A percentile compares a stretch with the other conserved stretches of the same genome.
These are phyloP conservation scores for Flaveria trinervia DNA, from an alignment of 129 eudicot genomes.

Conservation along the genomic window DNA sequence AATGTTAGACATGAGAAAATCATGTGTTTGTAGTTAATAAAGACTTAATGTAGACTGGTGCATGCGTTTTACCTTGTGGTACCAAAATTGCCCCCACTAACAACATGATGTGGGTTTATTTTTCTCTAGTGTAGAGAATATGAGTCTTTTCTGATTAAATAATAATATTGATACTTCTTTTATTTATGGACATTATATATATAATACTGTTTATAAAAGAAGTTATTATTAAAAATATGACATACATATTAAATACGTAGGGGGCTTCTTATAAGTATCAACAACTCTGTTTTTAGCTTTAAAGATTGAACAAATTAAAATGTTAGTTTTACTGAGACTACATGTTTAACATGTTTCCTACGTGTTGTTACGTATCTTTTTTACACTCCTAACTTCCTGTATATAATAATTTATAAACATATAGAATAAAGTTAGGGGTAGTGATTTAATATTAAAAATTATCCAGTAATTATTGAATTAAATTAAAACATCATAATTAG, in stretches of 20 bases:
- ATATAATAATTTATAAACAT: no score
- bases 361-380: no score
- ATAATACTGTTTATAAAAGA: background rate
- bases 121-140: background rate
- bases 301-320: background rate
- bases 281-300: background rate
- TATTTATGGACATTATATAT: background rate
- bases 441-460: no score
- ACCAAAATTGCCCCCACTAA: conserved; percentile 5
- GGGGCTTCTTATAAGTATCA: background rate
- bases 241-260: background rate
- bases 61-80: background rate
- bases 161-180: no score
- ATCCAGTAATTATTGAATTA: no score
- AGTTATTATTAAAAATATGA: background rate
- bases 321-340: background rate
- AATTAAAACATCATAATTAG: no score
- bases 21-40: conserved; percentile 9
- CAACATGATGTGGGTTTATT: background rate
- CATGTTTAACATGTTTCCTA: no score
- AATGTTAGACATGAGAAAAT: conserved; percentile 12
- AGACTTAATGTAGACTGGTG: background rate
- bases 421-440: no score
- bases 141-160: no score
- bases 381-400: no score